These are phyloP conservation scores for Myrica gale DNA, from an alignment of 306 rosid genomes.

Conservation along the genomic window DNA sequence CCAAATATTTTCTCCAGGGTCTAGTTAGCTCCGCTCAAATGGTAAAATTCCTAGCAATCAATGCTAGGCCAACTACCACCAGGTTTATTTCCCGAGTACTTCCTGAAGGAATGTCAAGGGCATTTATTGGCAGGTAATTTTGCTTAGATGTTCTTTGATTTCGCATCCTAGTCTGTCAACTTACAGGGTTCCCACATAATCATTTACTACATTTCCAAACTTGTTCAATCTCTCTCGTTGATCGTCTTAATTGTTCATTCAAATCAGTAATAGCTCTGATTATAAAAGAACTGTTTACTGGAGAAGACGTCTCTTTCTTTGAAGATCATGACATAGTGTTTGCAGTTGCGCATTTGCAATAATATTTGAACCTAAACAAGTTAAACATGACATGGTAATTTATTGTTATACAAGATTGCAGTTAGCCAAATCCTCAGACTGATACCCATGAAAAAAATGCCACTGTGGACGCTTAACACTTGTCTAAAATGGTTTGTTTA, in stretches of 20 bases:
- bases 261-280: background rate
- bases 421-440: background rate
- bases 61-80: conserved; percentile 86
- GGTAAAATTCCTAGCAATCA: conserved; percentile 77
- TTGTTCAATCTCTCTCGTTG: background rate
- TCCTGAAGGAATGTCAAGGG: conserved; percentile 82
- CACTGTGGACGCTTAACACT: background rate
- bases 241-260: background rate
- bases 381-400: background rate
- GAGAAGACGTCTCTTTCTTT: background rate
- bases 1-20: conserved; percentile 54
- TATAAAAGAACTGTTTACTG: background rate
- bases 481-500: background rate
- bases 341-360: background rate
- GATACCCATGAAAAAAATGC: background rate
- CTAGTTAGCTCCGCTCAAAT: conserved; percentile 98
- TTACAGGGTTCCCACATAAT: background rate
- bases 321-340: background rate
- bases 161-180: background rate
- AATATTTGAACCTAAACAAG: background rate
- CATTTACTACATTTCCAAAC: background rate
- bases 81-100: conserved; percentile 72
- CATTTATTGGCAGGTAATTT: conserved; percentile 93
- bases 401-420: background rate
- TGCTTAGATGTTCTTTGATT: conserved; percentile 11